Evolutionary conservation across 1,284 basidiomycete genomes (phyloP).

Genomic region (Volvariella volvacea): DNA sequence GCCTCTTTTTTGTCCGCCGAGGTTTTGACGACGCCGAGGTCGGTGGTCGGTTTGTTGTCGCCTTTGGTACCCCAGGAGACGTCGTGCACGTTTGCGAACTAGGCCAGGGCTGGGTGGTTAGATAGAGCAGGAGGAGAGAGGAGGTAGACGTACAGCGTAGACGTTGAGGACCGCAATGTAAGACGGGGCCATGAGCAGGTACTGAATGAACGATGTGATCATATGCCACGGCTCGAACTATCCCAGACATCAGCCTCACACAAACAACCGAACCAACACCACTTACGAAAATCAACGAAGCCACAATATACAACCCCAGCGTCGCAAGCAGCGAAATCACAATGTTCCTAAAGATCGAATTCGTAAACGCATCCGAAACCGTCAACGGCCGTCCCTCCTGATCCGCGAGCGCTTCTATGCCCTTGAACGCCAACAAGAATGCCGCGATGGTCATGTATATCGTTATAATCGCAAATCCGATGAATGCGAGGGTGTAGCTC

Average conservation of each 20-base stretch:
- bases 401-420: conserved; percentile 54
- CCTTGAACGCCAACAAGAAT: conserved; percentile 76
- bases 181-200: conserved; percentile 86
- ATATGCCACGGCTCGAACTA: conserved; percentile 89
- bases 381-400: conserved; percentile 35
- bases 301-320: conserved; percentile 75
- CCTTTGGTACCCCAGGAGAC: conserved; percentile 91
- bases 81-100: conserved; percentile 87
- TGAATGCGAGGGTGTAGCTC: conserved; percentile 74
- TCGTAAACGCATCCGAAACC: conserved; percentile 57
- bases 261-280: not conserved
- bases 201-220: conserved; percentile 93
- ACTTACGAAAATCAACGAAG: conserved; percentile 80
- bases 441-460: conserved; percentile 88
- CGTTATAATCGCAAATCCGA: conserved; percentile 85
- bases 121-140: conserved; percentile 2
- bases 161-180: conserved; percentile 91
- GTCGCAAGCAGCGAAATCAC: conserved; percentile 84
- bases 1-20: conserved; percentile 64
- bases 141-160: conserved; percentile 57
- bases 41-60: conserved; percentile 80
- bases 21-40: conserved; percentile 72
- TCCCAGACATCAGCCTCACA: not conserved
- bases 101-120: conserved; percentile 10
- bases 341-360: conserved; percentile 81